phyloP scores from a whole-genome alignment of 176 grass and related monocot species.

The Paspalum vaginatum region DNA sequence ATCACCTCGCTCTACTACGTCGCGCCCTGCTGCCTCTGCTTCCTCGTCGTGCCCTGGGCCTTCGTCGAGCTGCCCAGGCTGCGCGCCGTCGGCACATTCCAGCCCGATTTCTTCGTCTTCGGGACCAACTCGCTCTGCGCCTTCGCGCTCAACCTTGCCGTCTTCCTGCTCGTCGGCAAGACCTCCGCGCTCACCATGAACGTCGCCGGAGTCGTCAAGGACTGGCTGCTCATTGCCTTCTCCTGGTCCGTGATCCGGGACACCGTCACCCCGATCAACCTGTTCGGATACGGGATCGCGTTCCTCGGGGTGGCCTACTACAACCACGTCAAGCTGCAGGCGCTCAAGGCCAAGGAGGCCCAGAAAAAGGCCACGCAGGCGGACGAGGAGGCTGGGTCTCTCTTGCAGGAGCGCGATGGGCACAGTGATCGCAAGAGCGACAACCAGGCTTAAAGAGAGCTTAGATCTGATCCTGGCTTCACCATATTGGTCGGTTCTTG shows the following conservation, averaged over 20 bases:
- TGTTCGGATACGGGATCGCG: slow-evolving; percentile 87
- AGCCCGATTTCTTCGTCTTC: slow-evolving; percentile 78
- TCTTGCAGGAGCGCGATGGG: slow-evolving; percentile 66
- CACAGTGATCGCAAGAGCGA: slow-evolving; percentile 71
- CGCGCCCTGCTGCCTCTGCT: slow-evolving; percentile 80
- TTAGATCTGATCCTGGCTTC: slow-evolving; percentile 32
- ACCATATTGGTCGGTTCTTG: slow-evolving; percentile 47
- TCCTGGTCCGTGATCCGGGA: slow-evolving; percentile 97
- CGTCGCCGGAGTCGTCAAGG: slow-evolving; percentile 91
- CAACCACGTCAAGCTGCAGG: slow-evolving; percentile 91
- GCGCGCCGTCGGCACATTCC: slow-evolving; percentile 58
- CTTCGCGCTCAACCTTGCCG: slow-evolving; percentile 91
- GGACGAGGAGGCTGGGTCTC: slow-evolving; percentile 69
- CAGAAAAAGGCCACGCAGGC: slow-evolving; percentile 66
- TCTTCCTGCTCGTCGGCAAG: slow-evolving; percentile 93
- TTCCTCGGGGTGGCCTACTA: slow-evolving; percentile 91
- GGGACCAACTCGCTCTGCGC: slow-evolving; percentile 91
- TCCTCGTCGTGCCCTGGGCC: slow-evolving; percentile 79
- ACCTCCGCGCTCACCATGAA: slow-evolving; percentile 98
- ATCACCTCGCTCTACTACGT: slow-evolving; percentile 97
- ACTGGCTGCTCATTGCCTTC: slow-evolving; percentile 96
- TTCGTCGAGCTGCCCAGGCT: slow-evolving; percentile 87
- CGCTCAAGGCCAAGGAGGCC: slow-evolving; percentile 82
- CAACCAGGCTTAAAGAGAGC: slow-evolving; percentile 54
- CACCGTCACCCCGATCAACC: slow-evolving; percentile 81